These are phyloP conservation scores for Alternaria arbusti DNA, from an alignment of 2,329 filamentous ascomycete genomes.

Conservation along the genomic window DNA sequence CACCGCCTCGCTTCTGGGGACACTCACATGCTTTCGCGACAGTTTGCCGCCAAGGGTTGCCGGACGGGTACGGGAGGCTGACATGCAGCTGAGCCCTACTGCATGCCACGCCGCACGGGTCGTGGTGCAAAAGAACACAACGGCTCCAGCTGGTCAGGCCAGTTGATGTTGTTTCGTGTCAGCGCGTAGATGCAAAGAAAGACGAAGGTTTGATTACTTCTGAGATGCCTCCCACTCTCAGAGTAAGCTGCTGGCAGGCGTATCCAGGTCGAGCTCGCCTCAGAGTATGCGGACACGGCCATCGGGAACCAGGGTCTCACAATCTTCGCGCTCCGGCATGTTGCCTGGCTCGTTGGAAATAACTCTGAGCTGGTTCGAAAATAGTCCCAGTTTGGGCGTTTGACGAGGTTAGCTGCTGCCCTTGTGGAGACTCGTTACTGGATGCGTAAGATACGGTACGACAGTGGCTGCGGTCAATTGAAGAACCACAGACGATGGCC, in stretches of 20 bases:
- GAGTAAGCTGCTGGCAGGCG: neutral
- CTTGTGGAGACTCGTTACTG: neutral
- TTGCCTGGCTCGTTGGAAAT: neutral
- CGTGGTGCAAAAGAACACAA: conserved; percentile 13
- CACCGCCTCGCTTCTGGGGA: conserved; percentile 24
- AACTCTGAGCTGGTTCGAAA: neutral
- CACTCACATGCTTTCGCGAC: conserved; percentile 33
- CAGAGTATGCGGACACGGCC: neutral
- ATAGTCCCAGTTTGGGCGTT: neutral
- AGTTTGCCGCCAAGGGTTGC: conserved; percentile 24
- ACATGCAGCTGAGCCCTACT: conserved; percentile 28
- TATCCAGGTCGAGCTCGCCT: conserved; percentile 1
- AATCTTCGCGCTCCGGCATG: neutral
- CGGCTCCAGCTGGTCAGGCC: conserved; percentile 17
- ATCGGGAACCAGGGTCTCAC: neutral
- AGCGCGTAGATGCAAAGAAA: conserved; percentile 2
- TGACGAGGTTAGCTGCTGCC: neutral
- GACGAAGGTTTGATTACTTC: conserved; percentile 9
- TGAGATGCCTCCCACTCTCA: conserved; percentile 6
- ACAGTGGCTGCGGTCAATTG: conserved; percentile 5
- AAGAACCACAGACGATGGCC: conserved; percentile 2
- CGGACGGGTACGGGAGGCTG: conserved; percentile 27
- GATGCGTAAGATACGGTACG: neutral
- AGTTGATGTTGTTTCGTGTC: conserved; percentile 13
- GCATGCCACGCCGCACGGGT: conserved; percentile 17